Base-by-base conservation (phyloP, 2,329 filamentous ascomycete species). In the Fusarium sp. region DNA sequence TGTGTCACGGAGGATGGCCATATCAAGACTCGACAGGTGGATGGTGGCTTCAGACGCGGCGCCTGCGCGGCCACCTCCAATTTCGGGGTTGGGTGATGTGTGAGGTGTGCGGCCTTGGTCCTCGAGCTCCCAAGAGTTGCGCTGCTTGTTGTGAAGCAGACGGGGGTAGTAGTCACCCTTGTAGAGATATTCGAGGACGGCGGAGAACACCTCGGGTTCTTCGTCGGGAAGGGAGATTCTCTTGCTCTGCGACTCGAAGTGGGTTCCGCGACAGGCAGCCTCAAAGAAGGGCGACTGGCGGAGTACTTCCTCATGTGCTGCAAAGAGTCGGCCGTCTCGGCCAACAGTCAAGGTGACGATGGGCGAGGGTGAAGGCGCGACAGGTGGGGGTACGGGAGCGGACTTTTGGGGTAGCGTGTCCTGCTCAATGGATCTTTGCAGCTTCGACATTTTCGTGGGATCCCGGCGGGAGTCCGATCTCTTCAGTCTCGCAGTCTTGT, bases 111-210 rank as follows among this genome's bases (percentile, higher is more conserved):
- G 67, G 59, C 63, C 71, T 43, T 75, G 71, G 79, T 92, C 91
- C 87, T 97, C 93, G 82, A 97, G 92, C 79, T 93, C 89, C 92
- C 92, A 97, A 83, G 90, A 91, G 84, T 92, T 90, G 77, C 89
- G 91, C 80, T 90, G 90, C 86, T 92, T 93, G 87, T 92, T 92
- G 80, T 93, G 92, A 73, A 97, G 77, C 82, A 97, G 86, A 80
- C 93, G 92, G 57, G 94, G 94, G 80, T 92, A 96, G 83, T 97
- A 97, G 86, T 97, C 94, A 72, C 92, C 93, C 85, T 96, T 97
- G 90, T 97, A 97, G 72, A 97, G 89, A 80, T 94, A 97, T 84
- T 97, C 94, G 83, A 97, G 93, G 75, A 97, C 85, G 76, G 91
- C 94, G 78, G 93, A 96, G 81, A 97, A 92, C 79, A 96, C 88